Percentiles rank a stretch among this genome's conserved stretches.
phyloP scores from a whole-genome alignment of 1,139 yeast species.

The Schwanniomyces etchellsii region DNA sequence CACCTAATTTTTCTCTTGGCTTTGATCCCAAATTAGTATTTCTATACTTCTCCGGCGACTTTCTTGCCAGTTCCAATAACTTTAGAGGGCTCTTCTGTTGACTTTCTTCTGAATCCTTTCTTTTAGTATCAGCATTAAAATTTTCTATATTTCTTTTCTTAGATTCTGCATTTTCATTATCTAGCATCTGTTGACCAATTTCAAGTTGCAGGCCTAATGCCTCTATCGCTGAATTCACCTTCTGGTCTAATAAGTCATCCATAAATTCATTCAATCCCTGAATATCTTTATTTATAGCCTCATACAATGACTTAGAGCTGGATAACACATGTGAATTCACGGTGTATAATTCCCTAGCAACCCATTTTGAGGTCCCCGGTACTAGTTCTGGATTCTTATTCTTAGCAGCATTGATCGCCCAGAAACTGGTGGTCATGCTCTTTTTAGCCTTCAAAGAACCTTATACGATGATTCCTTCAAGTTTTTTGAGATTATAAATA shows the following conservation, averaged over 20 bases:
- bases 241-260: constrained; percentile 12
- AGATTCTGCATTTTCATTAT: background rate
- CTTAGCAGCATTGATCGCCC: constrained; percentile 32
- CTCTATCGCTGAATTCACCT: constrained; percentile 4
- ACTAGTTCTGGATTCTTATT: constrained; percentile 20
- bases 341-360: constrained; percentile 25
- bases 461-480: too few relatives aligned
- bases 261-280: constrained; percentile 19
- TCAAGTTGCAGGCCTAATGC: too few relatives aligned
- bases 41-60: background rate
- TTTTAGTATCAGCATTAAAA: background rate
- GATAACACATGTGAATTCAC: constrained; percentile 24
- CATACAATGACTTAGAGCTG: constrained; percentile 16
- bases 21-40: background rate
- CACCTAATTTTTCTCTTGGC: background rate
- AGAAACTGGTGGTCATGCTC: constrained; percentile 24
- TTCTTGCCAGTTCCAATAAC: background rate
- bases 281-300: constrained; percentile 14
- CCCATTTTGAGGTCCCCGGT: constrained; percentile 37
- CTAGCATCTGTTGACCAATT: too few relatives aligned
- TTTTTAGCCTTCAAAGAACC: constrained; percentile 2
- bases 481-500: too few relatives aligned
- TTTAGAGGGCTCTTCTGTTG: background rate
- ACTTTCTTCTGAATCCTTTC: background rate
- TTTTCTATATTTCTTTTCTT: background rate